Evolutionary conservation across 352 stramenopile species (phyloP), one percentile per base, ranked within the genome.

Genomic region (Phytophthora kernoviae): DNA sequence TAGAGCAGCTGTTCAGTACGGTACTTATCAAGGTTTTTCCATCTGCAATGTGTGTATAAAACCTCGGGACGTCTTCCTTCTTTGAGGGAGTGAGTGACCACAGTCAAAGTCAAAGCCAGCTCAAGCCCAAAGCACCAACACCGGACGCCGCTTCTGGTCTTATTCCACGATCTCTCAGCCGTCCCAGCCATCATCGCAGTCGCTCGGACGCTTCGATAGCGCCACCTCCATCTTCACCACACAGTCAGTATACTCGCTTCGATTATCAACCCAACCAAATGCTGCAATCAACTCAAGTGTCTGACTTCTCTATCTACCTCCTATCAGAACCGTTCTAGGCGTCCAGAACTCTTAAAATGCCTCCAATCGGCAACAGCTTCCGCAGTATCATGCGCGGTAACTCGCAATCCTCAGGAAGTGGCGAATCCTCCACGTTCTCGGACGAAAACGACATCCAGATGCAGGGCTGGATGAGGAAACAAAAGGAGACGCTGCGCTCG

Each of bases 391-490:
- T 84, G 75, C 77, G 80, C 50, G 80, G 77, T 24, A 85, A 81
- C 67, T 90, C 80, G 46, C 71, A 70, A 36, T 75, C 61, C 47
- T 76, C 62, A 54, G 68, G 67, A 46, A 75, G 65, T 26, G 65
- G 67, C 22, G 69, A 80, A 45, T 76, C 76, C 54, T 88, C 79
- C 22, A 61, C 59, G 36, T 36, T 75, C 34, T 88, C 76, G 47
- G 77, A 91, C 49, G 81, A 91, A 51, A 86, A 68, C 51, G 81
- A 89, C 44, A 77, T 91, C 55, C 77, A 89, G 51, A 91, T 93
- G 80, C 79, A 89, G 54, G 83, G 83, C 26, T 93, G 83, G 83
- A 93, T 93, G 83, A 75, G 79, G 27, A 93, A 93, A 60, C 83
- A 93, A 67, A 93, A 93, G 60, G 78, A 89, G 53, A 88, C 83